phyloP scores from a whole-genome alignment of 306 rosid species.

The Malus sylvestris region DNA sequence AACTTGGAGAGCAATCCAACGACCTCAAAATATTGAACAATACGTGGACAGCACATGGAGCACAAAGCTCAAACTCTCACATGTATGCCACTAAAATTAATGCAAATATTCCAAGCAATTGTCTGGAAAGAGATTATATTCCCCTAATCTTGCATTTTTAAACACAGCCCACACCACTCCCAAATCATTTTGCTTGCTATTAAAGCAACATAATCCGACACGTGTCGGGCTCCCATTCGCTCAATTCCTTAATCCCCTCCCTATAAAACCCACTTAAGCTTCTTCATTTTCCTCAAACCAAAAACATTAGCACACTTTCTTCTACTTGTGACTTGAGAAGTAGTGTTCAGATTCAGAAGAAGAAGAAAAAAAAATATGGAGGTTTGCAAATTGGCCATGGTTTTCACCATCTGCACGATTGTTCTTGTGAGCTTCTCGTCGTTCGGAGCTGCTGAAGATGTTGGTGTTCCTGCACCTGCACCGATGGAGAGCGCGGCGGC shows the following conservation, averaged over 20 bases:
- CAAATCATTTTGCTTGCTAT: conserved; percentile 24
- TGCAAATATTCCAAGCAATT: neutral
- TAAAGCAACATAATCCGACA: conserved; percentile 2
- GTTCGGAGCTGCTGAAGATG: conserved; percentile 29
- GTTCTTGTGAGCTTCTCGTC: conserved; percentile 28
- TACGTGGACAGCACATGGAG: neutral
- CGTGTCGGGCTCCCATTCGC: conserved; percentile 2
- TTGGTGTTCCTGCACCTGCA: conserved; percentile 49
- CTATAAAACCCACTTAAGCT: conserved; percentile 9
- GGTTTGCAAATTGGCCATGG: conserved; percentile 18
- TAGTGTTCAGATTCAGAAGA: neutral
- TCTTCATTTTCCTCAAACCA: conserved; percentile 8
- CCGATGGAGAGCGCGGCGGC: conserved; percentile 57
- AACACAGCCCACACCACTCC: conserved; percentile 12
- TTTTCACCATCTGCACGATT: conserved; percentile 38
- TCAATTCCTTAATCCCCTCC: conserved; percentile 1
- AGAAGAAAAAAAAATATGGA: conserved; percentile 6
- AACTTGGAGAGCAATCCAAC: neutral
- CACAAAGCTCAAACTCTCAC: neutral
- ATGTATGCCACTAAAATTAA: neutral
- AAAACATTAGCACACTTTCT: neutral
- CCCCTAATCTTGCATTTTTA: neutral
- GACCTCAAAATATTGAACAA: neutral
- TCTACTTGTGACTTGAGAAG: neutral
- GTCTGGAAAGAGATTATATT: conserved; percentile 4